phyloP scores from a whole-genome alignment of 2,329 filamentous ascomycete genomes.

The Diaporthe sp. region DNA sequence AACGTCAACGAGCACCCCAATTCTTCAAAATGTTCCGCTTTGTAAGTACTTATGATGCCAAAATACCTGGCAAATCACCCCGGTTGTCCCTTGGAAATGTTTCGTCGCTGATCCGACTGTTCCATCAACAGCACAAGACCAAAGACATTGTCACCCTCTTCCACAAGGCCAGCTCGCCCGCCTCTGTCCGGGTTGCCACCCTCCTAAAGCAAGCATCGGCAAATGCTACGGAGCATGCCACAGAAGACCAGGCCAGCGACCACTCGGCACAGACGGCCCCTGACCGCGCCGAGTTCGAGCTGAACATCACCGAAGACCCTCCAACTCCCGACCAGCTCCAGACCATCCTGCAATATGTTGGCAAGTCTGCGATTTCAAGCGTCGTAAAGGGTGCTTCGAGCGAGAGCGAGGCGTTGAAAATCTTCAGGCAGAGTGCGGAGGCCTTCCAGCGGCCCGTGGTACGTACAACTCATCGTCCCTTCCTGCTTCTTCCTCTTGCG shows the following conservation, averaged over 20 bases:
- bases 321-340: constrained; percentile 72
- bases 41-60: constrained; percentile 51
- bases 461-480: constrained; percentile 54
- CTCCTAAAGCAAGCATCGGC: constrained; percentile 86
- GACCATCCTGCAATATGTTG: constrained; percentile 65
- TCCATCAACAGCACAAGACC: constrained; percentile 74
- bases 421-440: constrained; percentile 77
- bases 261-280: constrained; percentile 70
- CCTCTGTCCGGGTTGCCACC: constrained; percentile 80
- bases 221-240: constrained; percentile 75
- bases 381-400: constrained; percentile 82
- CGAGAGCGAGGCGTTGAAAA: constrained; percentile 83
- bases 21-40: constrained; percentile 61
- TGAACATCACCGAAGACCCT: constrained; percentile 63
- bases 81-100: constrained; percentile 18
- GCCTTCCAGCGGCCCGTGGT: constrained; percentile 85
- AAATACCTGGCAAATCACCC: background rate
- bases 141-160: constrained; percentile 96
- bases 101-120: background rate
- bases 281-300: constrained; percentile 80
- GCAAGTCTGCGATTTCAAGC: constrained; percentile 68
- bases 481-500: constrained; percentile 3
- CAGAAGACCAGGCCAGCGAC: constrained; percentile 80
- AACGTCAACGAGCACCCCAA: constrained; percentile 25
- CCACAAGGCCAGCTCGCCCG: constrained; percentile 82